phyloP scores from a whole-genome alignment of 2,329 filamentous ascomycete genomes.

The Alternaria burnsii region DNA sequence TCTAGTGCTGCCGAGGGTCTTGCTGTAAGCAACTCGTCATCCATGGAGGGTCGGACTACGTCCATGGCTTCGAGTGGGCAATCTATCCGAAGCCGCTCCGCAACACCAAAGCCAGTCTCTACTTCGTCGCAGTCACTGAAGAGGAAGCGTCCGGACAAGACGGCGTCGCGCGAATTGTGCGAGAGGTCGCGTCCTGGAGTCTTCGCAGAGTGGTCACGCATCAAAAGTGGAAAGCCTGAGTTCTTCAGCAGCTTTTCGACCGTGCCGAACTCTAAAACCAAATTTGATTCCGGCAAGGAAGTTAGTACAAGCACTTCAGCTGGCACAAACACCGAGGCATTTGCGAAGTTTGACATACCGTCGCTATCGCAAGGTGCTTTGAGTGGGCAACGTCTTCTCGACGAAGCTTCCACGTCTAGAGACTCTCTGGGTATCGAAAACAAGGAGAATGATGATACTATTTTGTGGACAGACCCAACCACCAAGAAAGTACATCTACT shows the following conservation, averaged over 20 bases:
- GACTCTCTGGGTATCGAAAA: neutral
- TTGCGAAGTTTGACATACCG: slow-evolving; percentile 19
- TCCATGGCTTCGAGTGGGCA: neutral
- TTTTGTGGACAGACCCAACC: slow-evolving; percentile 69
- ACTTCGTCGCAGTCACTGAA: slow-evolving; percentile 19
- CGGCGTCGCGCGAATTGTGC: neutral
- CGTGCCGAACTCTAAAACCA: slow-evolving; percentile 7
- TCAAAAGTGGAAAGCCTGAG: slow-evolving; percentile 52
- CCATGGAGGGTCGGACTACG: neutral
- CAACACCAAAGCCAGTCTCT: neutral
- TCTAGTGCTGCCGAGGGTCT: neutral
- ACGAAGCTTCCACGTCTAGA: neutral
- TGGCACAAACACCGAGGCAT: neutral
- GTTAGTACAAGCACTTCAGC: neutral
- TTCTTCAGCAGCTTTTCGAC: slow-evolving; percentile 42
- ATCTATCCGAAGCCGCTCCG: neutral
- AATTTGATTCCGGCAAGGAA: neutral
- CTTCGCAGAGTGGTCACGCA: slow-evolving; percentile 54
- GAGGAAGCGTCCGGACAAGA: slow-evolving; percentile 25
- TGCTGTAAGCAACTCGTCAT: neutral
- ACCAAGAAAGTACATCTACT: slow-evolving; percentile 63
- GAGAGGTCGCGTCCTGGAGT: slow-evolving; percentile 18
- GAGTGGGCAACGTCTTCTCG: neutral
- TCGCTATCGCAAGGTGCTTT: slow-evolving; percentile 25
- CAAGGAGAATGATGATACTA: slow-evolving; percentile 42